Evolutionary conservation across 306 rosid genomes (phyloP), one percentile per base, ranked within the genome.

Genomic region (Lagenaria siceraria): DNA sequence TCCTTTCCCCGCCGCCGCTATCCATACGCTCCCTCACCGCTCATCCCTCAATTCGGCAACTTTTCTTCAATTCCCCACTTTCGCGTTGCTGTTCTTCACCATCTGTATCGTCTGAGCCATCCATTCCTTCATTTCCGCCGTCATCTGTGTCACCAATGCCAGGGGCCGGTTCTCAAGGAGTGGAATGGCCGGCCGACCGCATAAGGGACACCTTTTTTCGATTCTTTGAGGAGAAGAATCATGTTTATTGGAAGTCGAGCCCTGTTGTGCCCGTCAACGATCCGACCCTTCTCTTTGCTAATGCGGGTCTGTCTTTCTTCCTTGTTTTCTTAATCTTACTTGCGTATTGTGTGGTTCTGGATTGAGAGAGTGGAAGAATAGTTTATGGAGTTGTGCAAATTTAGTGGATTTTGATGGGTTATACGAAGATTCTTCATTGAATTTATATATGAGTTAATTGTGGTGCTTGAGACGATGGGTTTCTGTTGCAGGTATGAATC

Each of bases 201-300:
- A 82, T 87, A 7, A 80, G 91, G 54, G 86, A 85, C 49, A 87
- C 88, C 0, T 87, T 79, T 79, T 0, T 87, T 52, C 46, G 74
- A 0, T 94, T 87, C 80, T 94, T 94, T 81, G 74, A 87, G 65
- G 87, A 77, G 18, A 90, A 87, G 84, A 78, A 43, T 11, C 98
- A 94, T 54, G 89, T 82, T 0, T 1, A 53, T 79, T 88, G 87
- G 87, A 80, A 79, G 81, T 92, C 97, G 22, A 94, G 98, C 81
- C 97, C 97, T 1, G 98, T 94, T 19, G 98, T 94, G 2, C 98
- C 98, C 31, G 79, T 79, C 87, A 94, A 92, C 35, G 97, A 94
- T 70, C 98, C 96, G 0, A 92, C 97, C 49, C 95, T 94, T 49
- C 94, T 94, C 60, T 94, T 94, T 17, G 93, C 93, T 9, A 94